Conservation (phyloP, 2,329 filamentous ascomycete genomes). For the Colletotrichum sp. region DNA sequence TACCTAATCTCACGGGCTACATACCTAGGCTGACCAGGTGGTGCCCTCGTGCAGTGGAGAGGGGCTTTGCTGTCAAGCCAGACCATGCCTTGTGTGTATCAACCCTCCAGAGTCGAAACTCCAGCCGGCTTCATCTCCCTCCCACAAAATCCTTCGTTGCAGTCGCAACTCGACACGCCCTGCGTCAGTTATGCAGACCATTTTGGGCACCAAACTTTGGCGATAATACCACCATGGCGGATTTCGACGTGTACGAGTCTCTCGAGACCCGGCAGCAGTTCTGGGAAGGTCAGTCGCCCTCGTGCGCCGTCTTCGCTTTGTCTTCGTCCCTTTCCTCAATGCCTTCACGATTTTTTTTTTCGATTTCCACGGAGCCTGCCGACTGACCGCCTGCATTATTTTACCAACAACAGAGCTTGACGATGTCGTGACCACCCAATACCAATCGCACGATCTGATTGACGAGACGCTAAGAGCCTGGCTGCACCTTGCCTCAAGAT, state of each 20-base stretch:
- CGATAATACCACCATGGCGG: slow-evolving; percentile 49
- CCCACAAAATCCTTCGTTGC: not conserved
- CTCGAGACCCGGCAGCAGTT: slow-evolving; percentile 85
- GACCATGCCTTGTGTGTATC: slow-evolving; percentile 12
- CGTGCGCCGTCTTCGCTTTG: not conserved
- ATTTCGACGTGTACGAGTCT: slow-evolving; percentile 71
- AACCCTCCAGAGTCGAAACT: slow-evolving; percentile 13
- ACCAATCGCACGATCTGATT: slow-evolving; percentile 63
- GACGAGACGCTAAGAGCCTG: slow-evolving; percentile 88
- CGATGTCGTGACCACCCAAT: slow-evolving; percentile 50
- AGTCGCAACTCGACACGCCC: not conserved
- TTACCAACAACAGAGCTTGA: slow-evolving; percentile 46
- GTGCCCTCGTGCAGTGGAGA: not conserved
- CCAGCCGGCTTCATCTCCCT: slow-evolving; percentile 5
- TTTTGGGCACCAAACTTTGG: not conserved
- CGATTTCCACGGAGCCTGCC: not conserved
- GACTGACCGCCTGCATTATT: not conserved
- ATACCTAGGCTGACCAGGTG: not conserved
- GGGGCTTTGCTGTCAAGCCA: slow-evolving; percentile 8
- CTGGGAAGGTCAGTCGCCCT: slow-evolving; percentile 73
- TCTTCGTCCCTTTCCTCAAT: slow-evolving; percentile 11
- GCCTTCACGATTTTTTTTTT: not conserved
- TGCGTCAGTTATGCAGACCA: slow-evolving; percentile 13
- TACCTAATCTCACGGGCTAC: not conserved
- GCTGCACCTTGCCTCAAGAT: slow-evolving; percentile 77